Base-by-base conservation (phyloP, 257 asterid genomes). In the Fraxinus quadrangulata region DNA sequence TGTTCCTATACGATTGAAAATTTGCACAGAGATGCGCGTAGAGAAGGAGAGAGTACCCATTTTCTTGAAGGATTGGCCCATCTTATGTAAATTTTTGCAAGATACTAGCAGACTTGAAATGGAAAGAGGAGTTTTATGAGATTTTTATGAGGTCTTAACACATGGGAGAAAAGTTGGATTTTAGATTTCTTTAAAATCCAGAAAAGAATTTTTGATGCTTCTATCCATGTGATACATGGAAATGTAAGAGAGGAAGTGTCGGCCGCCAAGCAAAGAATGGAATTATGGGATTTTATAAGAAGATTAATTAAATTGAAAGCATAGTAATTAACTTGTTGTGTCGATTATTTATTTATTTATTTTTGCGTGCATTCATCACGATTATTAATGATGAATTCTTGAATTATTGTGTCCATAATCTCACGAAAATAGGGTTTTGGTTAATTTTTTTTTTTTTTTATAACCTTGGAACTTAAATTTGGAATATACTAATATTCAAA, bases 61-160 rank as follows among this genome's bases (percentile, higher is more conserved):
- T 89, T 85, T 88, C 33, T 75, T 59, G 84, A 91, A 79, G 74
- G 87, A 49, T 80, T 86, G 93, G 39, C 92, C 91, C 93, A 91
- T 86, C 1, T 67, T 73, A 30, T 37, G 68, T 36, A 45, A 63
- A 51, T 10, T 31, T 34, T 7, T 8, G 33, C 33, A 30, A 30
- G 33, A 30, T 30, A 30, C 2, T 30, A 30, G 33, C 3, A 30
- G 33, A 30, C 33, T 30, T 30, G 33, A 30, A 30, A 30, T 30
- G 33, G 33, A 30, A 30, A 30, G 33, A 30, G 19, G 73, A 6
- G 37, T 19, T 23, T 33, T 37, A 33, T n/a, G 16, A 40, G 54
- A 6, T n/a, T 19, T 23, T 33, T 37, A 33, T 10, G 16, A 40
- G 26, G 65, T 26, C 2, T 75, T 14, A 67, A 51, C 24, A 40